Evolutionary conservation across 768 basidiomycete genomes (phyloP).

Genomic region (Leccinum subtestaceum): DNA sequence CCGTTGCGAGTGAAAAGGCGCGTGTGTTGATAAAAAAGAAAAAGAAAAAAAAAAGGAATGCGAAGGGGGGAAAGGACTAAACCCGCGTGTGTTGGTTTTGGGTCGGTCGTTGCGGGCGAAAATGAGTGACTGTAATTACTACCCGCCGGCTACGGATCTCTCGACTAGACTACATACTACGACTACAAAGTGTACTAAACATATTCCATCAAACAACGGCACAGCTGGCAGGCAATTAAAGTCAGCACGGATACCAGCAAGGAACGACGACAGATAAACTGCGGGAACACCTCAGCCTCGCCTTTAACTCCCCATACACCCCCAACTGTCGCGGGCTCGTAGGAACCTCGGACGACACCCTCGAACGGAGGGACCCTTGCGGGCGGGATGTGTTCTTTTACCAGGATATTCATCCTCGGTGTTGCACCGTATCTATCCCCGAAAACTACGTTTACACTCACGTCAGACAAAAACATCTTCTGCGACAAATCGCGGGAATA

Average conservation of each 20-base stretch:
- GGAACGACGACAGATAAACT: background rate
- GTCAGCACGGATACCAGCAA: slow-evolving; percentile 3
- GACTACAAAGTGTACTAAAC: background rate
- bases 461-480: background rate
- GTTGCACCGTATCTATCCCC: slow-evolving; percentile 16
- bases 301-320: slow-evolving; percentile 80
- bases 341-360: slow-evolving; percentile 31
- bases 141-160: slow-evolving; percentile 8
- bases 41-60: slow-evolving; percentile 1
- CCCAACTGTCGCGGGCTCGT: slow-evolving; percentile 45
- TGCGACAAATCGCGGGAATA: background rate
- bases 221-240: background rate
- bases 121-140: slow-evolving; percentile 8
- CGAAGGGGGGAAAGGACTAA: background rate
- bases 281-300: slow-evolving; percentile 70
- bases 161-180: too few relatives aligned
- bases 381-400: slow-evolving; percentile 79
- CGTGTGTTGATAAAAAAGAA: background rate
- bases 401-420: slow-evolving; percentile 84
- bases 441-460: background rate
- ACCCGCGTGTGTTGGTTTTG: slow-evolving; percentile 12
- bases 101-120: slow-evolving; percentile 5
- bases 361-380: slow-evolving; percentile 34
- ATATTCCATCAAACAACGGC: background rate
- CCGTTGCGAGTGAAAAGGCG: background rate